Evolutionary conservation across 306 rosid genomes (phyloP).

Genomic region (Vicia faba): DNA sequence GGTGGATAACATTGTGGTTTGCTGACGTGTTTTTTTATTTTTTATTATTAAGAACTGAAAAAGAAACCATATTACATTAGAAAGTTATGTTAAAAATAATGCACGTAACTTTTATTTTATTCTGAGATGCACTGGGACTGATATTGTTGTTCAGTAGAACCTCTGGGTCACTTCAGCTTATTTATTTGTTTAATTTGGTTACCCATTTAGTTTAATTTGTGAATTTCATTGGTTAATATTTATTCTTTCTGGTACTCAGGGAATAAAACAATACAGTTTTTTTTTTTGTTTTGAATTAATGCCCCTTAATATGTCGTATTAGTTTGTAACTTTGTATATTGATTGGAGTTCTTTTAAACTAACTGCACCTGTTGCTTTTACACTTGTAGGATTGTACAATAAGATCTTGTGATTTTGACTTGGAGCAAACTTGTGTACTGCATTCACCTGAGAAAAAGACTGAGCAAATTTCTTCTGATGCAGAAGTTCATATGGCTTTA

Average conservation of each 20-base stretch:
- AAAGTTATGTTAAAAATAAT: background rate
- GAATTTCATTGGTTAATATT: background rate
- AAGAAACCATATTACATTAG: background rate
- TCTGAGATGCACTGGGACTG: background rate
- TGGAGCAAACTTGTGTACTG: conserved; percentile 91
- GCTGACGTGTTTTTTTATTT: conserved; percentile 23
- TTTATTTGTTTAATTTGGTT: background rate
- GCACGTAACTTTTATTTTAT: background rate
- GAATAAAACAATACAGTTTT: background rate
- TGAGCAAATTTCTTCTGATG: conserved; percentile 78
- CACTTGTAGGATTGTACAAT: conserved; percentile 88
- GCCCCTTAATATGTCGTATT: conserved; percentile 16
- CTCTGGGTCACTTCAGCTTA: background rate
- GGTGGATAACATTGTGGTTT: conserved; percentile 11
- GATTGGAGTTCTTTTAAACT: conserved; percentile 34
- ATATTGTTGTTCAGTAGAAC: conserved; percentile 19
- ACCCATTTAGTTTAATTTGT: conserved; percentile 1
- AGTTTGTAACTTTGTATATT: conserved; percentile 29
- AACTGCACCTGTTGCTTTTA: conserved; percentile 27
- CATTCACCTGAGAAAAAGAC: conserved; percentile 94
- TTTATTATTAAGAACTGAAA: conserved; percentile 20
- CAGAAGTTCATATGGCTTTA: conserved; percentile 96
- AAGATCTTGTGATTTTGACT: conserved; percentile 94
- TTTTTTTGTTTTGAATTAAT: conserved; percentile 13
- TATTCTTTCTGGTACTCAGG: background rate